phyloP scores from a whole-genome alignment of 208 protist species.

The Leptomonas pyrrhocoris region DNA sequence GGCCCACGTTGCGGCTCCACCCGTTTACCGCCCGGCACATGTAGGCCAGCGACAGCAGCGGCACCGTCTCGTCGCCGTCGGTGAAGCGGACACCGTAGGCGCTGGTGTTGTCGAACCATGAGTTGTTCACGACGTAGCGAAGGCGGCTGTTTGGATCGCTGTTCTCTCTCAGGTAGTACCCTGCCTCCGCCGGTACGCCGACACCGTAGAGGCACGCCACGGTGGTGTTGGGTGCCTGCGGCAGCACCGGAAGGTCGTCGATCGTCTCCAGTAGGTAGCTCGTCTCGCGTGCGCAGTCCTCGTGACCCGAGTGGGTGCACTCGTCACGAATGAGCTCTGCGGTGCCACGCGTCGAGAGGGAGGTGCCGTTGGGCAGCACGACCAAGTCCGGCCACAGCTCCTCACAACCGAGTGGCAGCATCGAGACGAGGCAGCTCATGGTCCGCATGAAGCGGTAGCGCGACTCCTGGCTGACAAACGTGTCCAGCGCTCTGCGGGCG shows the following conservation, averaged over 20 bases:
- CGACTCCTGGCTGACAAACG: slow-evolving; percentile 64
- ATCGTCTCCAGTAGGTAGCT: slow-evolving; percentile 35
- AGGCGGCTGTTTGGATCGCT: not conserved
- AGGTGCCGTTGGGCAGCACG: slow-evolving; percentile 61
- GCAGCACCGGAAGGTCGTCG: slow-evolving; percentile 69
- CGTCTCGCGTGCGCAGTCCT: slow-evolving; percentile 41
- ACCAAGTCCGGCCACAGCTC: slow-evolving; percentile 50
- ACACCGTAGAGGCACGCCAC: slow-evolving; percentile 92
- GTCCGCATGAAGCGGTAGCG: slow-evolving; percentile 71
- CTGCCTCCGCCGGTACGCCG: slow-evolving; percentile 74
- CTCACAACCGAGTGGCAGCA: slow-evolving; percentile 75
- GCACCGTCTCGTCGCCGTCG: slow-evolving; percentile 92
- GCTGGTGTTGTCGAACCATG: slow-evolving; percentile 22
- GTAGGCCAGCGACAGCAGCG: slow-evolving; percentile 87
- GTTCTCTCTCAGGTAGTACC: slow-evolving; percentile 66
- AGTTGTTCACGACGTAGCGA: slow-evolving; percentile 38
- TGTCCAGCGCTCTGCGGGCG: slow-evolving; percentile 75
- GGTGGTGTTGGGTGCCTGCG: slow-evolving; percentile 79
- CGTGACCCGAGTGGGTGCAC: slow-evolving; percentile 59
- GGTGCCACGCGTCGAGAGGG: slow-evolving; percentile 34
- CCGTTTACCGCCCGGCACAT: slow-evolving; percentile 91
- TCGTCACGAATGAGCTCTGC: slow-evolving; percentile 44
- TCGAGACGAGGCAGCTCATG: slow-evolving; percentile 73
- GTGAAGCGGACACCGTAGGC: slow-evolving; percentile 69
- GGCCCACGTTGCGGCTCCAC: slow-evolving; percentile 77